phyloP scores from a whole-genome alignment of 2,329 filamentous ascomycete genomes.

The Verticillium isaacii region DNA sequence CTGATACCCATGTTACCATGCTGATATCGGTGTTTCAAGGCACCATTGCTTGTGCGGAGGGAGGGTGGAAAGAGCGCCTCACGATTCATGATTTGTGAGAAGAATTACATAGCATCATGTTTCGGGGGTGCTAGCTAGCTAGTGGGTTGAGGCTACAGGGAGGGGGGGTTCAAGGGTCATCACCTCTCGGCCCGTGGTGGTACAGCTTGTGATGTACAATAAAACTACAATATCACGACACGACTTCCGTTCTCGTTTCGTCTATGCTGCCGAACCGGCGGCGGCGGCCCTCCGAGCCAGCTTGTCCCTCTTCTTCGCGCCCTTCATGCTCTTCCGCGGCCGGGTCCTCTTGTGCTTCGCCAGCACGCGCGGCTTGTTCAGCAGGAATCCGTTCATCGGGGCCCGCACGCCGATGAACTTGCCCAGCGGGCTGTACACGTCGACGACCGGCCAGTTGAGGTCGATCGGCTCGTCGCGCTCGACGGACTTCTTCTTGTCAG shows the following conservation, averaged over 20 bases:
- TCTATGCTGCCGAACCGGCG: not conserved
- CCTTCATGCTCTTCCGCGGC: slow-evolving; percentile 68
- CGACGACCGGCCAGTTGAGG: slow-evolving; percentile 63
- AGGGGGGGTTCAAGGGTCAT: not conserved
- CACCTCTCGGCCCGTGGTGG: not conserved
- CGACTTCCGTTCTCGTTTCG: not conserved
- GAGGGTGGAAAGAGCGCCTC: not conserved
- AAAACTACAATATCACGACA: not conserved
- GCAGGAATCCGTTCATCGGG: slow-evolving; percentile 68
- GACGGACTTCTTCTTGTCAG: slow-evolving; percentile 4
- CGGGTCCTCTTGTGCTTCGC: slow-evolving; percentile 45
- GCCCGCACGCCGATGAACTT: slow-evolving; percentile 63
- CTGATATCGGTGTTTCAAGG: not conserved
- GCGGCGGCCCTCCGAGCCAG: slow-evolving; percentile 18
- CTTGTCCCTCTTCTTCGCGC: slow-evolving; percentile 49
- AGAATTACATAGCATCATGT: not conserved
- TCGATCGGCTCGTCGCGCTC: slow-evolving; percentile 17
- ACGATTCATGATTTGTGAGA: not conserved
- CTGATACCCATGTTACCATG: not conserved
- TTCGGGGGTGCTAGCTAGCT: not conserved
- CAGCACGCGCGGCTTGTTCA: slow-evolving; percentile 51
- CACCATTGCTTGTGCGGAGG: not conserved
- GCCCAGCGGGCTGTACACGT: slow-evolving; percentile 84
- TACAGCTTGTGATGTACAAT: not conserved
- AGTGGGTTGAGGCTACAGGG: not conserved